A percentile compares a stretch with the other conserved stretches of the same genome.
phyloP scores from a whole-genome alignment of 2,329 filamentous ascomycete genomes.

The Sclerotiophoma versabilis region DNA sequence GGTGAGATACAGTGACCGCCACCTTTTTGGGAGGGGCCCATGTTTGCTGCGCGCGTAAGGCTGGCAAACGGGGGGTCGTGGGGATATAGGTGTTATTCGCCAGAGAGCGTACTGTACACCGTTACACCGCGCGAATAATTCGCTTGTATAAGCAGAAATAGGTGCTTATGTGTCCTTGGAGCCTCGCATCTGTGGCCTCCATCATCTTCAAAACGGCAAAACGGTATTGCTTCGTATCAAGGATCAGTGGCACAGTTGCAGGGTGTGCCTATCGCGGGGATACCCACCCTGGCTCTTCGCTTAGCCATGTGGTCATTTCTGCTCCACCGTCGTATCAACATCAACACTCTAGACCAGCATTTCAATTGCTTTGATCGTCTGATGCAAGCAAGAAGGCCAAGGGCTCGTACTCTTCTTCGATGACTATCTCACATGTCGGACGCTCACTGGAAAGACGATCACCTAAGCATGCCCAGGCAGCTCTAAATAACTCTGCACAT shows the following conservation, averaged over 20 bases:
- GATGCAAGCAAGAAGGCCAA: too few relatives aligned
- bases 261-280: neutral
- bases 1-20: neutral
- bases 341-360: neutral
- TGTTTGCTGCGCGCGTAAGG: constrained; percentile 5
- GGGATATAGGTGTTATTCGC: constrained; percentile 2
- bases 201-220: neutral
- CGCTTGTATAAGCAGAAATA: constrained; percentile 2
- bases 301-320: neutral
- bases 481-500: neutral
- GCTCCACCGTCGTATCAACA: neutral
- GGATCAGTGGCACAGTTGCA: constrained; percentile 1
- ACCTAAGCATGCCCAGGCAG: neutral
- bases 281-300: neutral
- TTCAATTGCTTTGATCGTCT: too few relatives aligned
- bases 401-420: neutral
- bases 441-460: neutral
- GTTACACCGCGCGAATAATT: constrained; percentile 3
- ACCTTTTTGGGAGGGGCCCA: neutral
- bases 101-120: too few relatives aligned
- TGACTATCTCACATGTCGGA: neutral
- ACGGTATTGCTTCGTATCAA: neutral
- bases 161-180: neutral
- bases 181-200: neutral
- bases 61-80: neutral